Conservation (phyloP, 1,284 basidiomycete genomes). For the Ganoderma lingzhi region DNA sequence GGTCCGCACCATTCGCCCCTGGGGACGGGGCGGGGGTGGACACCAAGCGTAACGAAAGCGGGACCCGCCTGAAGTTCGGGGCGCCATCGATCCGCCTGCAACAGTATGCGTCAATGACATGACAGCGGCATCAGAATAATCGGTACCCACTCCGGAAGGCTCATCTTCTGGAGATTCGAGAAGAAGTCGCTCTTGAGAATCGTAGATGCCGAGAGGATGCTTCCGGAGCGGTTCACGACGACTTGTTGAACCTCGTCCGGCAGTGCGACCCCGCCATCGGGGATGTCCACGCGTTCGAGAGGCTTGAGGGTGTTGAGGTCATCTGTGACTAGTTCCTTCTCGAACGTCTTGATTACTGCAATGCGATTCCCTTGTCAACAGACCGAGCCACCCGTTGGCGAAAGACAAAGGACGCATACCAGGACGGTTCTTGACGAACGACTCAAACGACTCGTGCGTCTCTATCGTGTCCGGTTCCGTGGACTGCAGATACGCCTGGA, state of each 20-base stretch:
- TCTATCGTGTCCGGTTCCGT: constrained; percentile 84
- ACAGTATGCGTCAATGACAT: not conserved
- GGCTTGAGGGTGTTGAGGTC: constrained; percentile 87
- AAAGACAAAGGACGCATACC: constrained; percentile 52
- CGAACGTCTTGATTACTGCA: constrained; percentile 92
- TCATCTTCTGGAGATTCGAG: constrained; percentile 94
- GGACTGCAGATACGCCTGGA: constrained; percentile 94
- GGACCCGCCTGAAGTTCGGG: constrained; percentile 89
- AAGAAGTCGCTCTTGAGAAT: constrained; percentile 99
- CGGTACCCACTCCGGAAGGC: constrained; percentile 81
- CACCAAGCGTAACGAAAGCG: constrained; percentile 64
- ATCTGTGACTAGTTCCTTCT: constrained; percentile 89
- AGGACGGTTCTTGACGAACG: constrained; percentile 83
- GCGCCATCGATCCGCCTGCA: constrained; percentile 89
- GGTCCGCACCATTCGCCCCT: constrained; percentile 34
- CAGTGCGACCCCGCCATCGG: constrained; percentile 77
- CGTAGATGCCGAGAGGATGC: constrained; percentile 90
- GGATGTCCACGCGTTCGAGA: constrained; percentile 77
- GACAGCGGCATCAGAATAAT: too few relatives aligned
- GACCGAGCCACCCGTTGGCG: not conserved
- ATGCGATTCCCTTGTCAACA: not conserved
- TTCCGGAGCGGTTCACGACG: constrained; percentile 87
- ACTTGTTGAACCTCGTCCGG: constrained; percentile 90
- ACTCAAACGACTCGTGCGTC: constrained; percentile 81
- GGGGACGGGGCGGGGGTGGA: constrained; percentile 42